Conservation (phyloP, 257 asterid species). For the Primulina huaijiensis region DNA sequence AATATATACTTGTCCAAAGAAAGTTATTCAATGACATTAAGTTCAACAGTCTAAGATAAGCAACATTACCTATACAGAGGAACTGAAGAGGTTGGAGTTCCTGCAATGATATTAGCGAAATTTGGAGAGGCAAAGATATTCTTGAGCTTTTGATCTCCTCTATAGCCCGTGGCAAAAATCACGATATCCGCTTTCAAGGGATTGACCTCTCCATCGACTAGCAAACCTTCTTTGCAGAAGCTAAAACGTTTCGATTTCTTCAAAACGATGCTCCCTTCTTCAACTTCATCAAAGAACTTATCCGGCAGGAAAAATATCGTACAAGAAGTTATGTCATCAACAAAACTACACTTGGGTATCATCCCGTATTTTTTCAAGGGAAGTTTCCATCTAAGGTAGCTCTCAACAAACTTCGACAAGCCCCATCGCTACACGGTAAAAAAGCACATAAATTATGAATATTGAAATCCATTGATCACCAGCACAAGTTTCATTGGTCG, state of each 20-base stretch:
- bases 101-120: slow-evolving; percentile 33
- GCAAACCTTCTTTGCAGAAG: slow-evolving; percentile 46
- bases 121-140: slow-evolving; percentile 40
- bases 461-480: neutral
- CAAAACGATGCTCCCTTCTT: slow-evolving; percentile 50
- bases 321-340: slow-evolving; percentile 39
- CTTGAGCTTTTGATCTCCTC: slow-evolving; percentile 53
- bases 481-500: neutral
- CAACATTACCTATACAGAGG: slow-evolving; percentile 52
- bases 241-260: slow-evolving; percentile 29
- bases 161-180: slow-evolving; percentile 57
- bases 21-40: neutral
- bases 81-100: slow-evolving; percentile 38
- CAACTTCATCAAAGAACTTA: slow-evolving; percentile 49
- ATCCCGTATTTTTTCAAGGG: slow-evolving; percentile 50
- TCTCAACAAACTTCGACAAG: slow-evolving; percentile 48
- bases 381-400: slow-evolving; percentile 43
- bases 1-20: neutral
- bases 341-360: slow-evolving; percentile 53
- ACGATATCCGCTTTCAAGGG: slow-evolving; percentile 48
- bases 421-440: slow-evolving; percentile 53
- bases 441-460: neutral
- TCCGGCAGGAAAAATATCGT: slow-evolving; percentile 31
- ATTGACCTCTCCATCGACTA: slow-evolving; percentile 35
- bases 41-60: neutral